Base-by-base conservation (phyloP, 73 alveolate species). In the Stentor coeruleus region DNA sequence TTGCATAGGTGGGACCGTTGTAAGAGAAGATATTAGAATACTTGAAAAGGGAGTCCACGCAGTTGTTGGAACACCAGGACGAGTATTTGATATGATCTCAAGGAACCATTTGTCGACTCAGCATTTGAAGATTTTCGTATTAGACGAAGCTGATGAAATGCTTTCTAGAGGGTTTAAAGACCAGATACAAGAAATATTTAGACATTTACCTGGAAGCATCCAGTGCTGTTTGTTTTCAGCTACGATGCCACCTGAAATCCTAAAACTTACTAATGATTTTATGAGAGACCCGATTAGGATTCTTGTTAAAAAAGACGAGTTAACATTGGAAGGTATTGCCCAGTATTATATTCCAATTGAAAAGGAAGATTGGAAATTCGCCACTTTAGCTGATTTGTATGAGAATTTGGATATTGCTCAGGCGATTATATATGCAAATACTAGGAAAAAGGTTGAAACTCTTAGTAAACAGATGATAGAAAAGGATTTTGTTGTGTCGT, bases 61-160 rank as follows among this genome's bases (percentile, higher is more conserved):
- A 59, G 93, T 96, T 30, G 90, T 94, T 6, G 99, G 99, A n/a
- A 97, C 99, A 2, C 99, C 99, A 3, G 99, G 99, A 26, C 87
- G 99, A 37, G 99, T 98, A 59, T 95, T 84, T 86, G 99, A 98
- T 90, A 95, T 98, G 98, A 95, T 95, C 74, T 85, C 90, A 66
- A 84, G 97, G 74, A 88, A 92, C 81, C 91, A 91, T 38, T 84
- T 97, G 41, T 82, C 92, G 49, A 88, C 97, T 73, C 66, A 93
- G 58, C 85, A 87, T 86, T 79, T 97, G 28, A 95, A 92, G 85
- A 88, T 93, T 95, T 81, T 97, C 41, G 76, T 97, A 20, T 81
- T 97, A 73, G 99, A 97, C 80, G 99, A 97, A 81, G n/a, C n/a
- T n/a, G n/a, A n/a, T n/a, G 97, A 95, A 90, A 94, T 95, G 99